Conservation (phyloP, 1,139 yeast species). For the Geotrichum cucujoidarum region DNA sequence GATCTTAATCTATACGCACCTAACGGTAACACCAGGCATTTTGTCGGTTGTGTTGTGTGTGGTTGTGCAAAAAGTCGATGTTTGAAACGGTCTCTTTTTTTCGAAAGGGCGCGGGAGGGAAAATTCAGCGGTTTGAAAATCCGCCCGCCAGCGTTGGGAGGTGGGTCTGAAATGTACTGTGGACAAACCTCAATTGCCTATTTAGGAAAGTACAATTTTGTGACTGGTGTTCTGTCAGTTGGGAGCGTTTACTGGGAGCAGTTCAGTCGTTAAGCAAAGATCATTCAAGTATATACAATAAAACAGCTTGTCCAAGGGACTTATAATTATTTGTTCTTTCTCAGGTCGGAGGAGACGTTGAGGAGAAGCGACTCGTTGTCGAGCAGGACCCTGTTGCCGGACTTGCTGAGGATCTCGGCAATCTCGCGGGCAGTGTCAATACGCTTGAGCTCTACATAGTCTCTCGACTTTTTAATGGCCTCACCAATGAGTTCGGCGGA, state of each 20-base stretch:
- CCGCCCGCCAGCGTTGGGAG: not conserved
- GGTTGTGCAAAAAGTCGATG: too few relatives aligned
- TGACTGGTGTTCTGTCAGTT: not conserved
- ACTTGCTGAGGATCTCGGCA: constrained; percentile 74
- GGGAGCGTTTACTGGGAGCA: not conserved
- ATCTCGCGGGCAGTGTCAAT: constrained; percentile 96
- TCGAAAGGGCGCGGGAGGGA: too few relatives aligned
- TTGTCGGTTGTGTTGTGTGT: too few relatives aligned
- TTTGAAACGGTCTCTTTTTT: too few relatives aligned
- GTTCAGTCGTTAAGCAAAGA: not conserved
- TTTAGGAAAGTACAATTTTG: not conserved
- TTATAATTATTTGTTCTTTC: constrained; percentile 15
- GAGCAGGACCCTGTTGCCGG: constrained; percentile 86
- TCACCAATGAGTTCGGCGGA: constrained; percentile 98
- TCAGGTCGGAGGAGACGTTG: constrained; percentile 69
- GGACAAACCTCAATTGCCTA: not conserved
- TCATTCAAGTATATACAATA: constrained; percentile 4
- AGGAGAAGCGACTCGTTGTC: constrained; percentile 89
- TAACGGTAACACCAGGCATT: constrained; percentile 98
- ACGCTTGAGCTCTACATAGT: constrained; percentile 93
- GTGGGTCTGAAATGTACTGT: not conserved
- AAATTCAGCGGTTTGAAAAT: constrained; percentile 8
- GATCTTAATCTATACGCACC: constrained; percentile 80
- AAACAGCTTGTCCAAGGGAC: not conserved
- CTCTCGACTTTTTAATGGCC: constrained; percentile 92